Evolutionary conservation across 805 yeast species (phyloP).

Genomic region (Clavispora fructus): DNA sequence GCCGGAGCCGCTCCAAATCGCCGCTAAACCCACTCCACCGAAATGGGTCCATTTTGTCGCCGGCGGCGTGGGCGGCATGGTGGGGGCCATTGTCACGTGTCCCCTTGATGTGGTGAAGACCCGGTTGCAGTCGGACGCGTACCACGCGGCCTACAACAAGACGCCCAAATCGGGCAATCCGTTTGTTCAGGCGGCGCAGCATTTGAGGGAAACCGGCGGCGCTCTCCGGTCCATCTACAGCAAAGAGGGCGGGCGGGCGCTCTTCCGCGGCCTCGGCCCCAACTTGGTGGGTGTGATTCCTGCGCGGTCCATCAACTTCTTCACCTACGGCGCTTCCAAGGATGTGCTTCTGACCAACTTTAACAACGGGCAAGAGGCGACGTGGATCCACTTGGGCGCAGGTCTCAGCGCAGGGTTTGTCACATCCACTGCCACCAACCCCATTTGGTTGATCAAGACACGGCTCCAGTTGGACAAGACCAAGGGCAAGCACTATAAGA

Average conservation of each 20-base stretch:
- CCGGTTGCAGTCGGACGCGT: conserved; percentile 85
- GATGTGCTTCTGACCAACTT: conserved; percentile 61
- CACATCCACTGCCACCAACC: conserved; percentile 94
- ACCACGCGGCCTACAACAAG: conserved; percentile 49
- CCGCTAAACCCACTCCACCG: conserved; percentile 11
- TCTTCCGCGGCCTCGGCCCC: conserved; percentile 95
- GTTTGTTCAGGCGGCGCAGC: conserved; percentile 50
- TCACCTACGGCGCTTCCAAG: conserved; percentile 93
- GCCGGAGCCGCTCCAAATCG: conserved; percentile 18
- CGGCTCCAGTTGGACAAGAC: conserved; percentile 86
- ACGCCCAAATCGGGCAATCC: conserved; percentile 36
- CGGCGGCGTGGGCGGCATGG: conserved; percentile 95
- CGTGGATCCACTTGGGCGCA: conserved; percentile 79
- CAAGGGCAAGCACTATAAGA: conserved; percentile 60
- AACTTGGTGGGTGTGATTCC: conserved; percentile 97
- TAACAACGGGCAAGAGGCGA: conserved; percentile 70
- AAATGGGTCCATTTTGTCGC: conserved; percentile 80
- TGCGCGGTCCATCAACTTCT: conserved; percentile 93
- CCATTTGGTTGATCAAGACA: conserved; percentile 96
- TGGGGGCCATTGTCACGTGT: conserved; percentile 90
- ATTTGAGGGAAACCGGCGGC: conserved; percentile 75
- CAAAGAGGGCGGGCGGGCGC: conserved; percentile 77
- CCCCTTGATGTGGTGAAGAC: conserved; percentile 97
- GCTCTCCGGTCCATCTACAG: conserved; percentile 65
- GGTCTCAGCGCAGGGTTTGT: conserved; percentile 91